phyloP scores from a whole-genome alignment of 768 basidiomycete genomes.

The Hemileccinum rubropunctum region DNA sequence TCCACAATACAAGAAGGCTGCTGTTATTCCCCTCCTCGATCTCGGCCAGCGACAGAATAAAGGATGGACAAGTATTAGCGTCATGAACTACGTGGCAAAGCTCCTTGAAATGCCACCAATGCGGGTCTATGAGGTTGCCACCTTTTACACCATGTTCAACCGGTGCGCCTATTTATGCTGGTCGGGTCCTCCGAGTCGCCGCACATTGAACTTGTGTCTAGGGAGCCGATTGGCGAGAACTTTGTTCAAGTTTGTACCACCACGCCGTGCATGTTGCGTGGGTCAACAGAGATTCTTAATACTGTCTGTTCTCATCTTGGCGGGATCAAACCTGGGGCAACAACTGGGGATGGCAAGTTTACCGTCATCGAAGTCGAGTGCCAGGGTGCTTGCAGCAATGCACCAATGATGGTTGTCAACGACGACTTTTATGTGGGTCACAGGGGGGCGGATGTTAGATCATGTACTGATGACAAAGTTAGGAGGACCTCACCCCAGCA shows the following conservation, averaged over 20 bases:
- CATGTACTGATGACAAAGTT: slow-evolving; percentile 9
- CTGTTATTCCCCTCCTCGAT: slow-evolving; percentile 94
- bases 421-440: slow-evolving; percentile 92
- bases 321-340: slow-evolving; percentile 81
- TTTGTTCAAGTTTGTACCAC: slow-evolving; percentile 99
- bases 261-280: slow-evolving; percentile 95
- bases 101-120: slow-evolving; percentile 93
- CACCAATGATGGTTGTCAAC: slow-evolving; percentile 92
- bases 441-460: neutral
- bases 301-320: slow-evolving; percentile 82
- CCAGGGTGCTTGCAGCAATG: slow-evolving; percentile 97
- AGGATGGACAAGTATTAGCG: slow-evolving; percentile 96
- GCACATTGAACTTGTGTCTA: slow-evolving; percentile 28
- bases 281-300: slow-evolving; percentile 86
- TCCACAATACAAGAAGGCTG: slow-evolving; percentile 97
- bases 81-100: slow-evolving; percentile 98
- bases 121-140: slow-evolving; percentile 99
- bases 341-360: slow-evolving; percentile 96
- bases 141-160: slow-evolving; percentile 99
- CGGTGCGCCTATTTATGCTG: slow-evolving; percentile 49
- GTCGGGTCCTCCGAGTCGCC: neutral
- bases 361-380: slow-evolving; percentile 98
- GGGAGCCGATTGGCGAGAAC: slow-evolving; percentile 90
- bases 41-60: slow-evolving; percentile 97
- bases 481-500: slow-evolving; percentile 84